Base-by-base conservation (phyloP, 2,329 filamentous ascomycete species). In the Curvularia lunata region DNA sequence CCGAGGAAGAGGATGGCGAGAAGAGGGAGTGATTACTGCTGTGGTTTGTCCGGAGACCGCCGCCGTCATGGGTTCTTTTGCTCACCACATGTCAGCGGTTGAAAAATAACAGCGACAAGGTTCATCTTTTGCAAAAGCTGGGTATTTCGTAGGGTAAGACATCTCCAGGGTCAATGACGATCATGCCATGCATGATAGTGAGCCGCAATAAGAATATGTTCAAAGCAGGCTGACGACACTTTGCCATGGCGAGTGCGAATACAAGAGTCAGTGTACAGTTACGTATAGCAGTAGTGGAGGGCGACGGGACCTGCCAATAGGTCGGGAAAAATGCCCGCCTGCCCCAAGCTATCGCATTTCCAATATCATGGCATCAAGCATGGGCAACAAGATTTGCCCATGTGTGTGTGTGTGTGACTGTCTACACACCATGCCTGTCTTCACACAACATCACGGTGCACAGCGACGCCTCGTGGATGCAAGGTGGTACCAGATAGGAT, bases 111-210 rank as follows among this genome's bases (percentile, higher is more conserved):
- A 28, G 18, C 25, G 23, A 6, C 9, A 10, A 13, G 16, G 18
- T 19, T 46, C 27, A 16, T 23, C 13, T 5, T 1, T 52, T 38
- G 56, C 56, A 25, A 62, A 62, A 62, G 27, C 59, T 51, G 32
- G 34, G 28, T 62, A 62, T 41, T 56, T 53, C 7, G 30, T 13
- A 54, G 45, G 32, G 38, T 18, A 52, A 49, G 38, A 46, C 19
- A 46, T 27, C 42, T 18, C 40, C 21, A 48, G 48, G 56, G 42
- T 48, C 30, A 27, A 40, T 53, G 52, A 48, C 48, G 53, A 59
- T 54, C 56, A 51, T 49, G 40, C 25, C 42, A 45, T 43, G 43
- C 38, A 32, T 28, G 43, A 27, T 50, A 21, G 34, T 61, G 46
- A 61, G 59, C 56, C 59, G 50, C 59, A 48, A 53, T 37, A 42